Conservation (phyloP, 129 eudicot species). For the Centaurea solstitialis region DNA sequence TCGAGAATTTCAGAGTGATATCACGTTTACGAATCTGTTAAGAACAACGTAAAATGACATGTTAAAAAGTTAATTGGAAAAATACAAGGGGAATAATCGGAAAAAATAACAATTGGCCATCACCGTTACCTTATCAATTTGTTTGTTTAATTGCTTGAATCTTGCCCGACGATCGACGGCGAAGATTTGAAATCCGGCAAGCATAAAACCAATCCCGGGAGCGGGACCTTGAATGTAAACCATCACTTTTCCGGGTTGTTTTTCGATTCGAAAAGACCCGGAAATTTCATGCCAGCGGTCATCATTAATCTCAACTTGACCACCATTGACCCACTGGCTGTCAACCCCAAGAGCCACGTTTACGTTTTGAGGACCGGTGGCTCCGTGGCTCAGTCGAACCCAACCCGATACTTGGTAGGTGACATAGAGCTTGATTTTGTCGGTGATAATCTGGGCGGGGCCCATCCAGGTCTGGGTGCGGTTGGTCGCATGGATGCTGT, state of each 20-base stretch:
- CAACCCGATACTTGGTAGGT: slow-evolving; percentile 97
- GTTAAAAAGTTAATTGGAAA: neutral
- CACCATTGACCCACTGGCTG: slow-evolving; percentile 79
- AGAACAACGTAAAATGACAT: neutral
- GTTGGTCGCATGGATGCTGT: slow-evolving; percentile 37
- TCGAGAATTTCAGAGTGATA: slow-evolving; percentile 57
- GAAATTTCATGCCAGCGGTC: slow-evolving; percentile 76
- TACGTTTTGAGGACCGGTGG: slow-evolving; percentile 59
- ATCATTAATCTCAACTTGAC: slow-evolving; percentile 68
- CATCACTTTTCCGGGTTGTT: slow-evolving; percentile 52
- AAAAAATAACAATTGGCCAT: neutral
- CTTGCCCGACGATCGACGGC: slow-evolving; percentile 72
- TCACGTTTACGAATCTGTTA: slow-evolving; percentile 86
- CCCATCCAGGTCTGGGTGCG: slow-evolving; percentile 84
- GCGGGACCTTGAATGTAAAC: slow-evolving; percentile 79
- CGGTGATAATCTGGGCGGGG: slow-evolving; percentile 73
- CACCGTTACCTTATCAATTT: slow-evolving; percentile 63
- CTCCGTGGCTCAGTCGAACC: slow-evolving; percentile 65
- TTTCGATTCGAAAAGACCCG: slow-evolving; percentile 74
- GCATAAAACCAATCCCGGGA: slow-evolving; percentile 63
- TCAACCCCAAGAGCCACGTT: slow-evolving; percentile 79
- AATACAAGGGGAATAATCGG: neutral
- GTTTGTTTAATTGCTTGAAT: slow-evolving; percentile 57
- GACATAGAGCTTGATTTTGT: slow-evolving; percentile 58
- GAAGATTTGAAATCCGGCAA: slow-evolving; percentile 72